These are phyloP conservation scores for Thuja plicata DNA, from an alignment of 83 land plant genomes.

Conservation along the genomic window DNA sequence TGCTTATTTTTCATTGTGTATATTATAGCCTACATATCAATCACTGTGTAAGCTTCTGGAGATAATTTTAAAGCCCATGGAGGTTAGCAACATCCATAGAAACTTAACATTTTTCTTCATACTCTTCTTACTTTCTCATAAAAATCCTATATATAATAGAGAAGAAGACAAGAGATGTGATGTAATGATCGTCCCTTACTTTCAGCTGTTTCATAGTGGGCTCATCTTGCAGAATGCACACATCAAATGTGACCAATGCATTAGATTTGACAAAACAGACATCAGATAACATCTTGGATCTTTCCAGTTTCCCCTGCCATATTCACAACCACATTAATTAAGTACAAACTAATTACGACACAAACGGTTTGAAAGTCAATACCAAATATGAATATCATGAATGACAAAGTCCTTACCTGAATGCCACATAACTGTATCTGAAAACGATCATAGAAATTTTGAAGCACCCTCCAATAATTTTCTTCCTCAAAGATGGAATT, in stretches of 20 bases:
- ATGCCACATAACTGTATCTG: conserved; percentile 30
- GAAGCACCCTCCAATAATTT: conserved; percentile 15
- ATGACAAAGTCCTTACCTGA: conserved; percentile 32
- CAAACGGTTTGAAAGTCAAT: not conserved
- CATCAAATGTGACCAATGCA: conserved; percentile 20
- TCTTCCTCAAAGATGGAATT: not conserved
- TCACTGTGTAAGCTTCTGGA: not conserved
- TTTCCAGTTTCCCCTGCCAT: conserved; percentile 39
- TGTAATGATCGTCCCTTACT: conserved; percentile 23
- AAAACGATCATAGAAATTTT: conserved; percentile 47
- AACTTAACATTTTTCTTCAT: not conserved
- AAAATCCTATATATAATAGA: not conserved
- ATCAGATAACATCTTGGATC: conserved; percentile 15
- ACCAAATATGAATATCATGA: not conserved
- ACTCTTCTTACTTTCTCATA: not conserved
- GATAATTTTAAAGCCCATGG: not conserved
- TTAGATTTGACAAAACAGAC: conserved; percentile 38
- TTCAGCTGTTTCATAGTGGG: conserved; percentile 38
- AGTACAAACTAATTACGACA: not conserved
- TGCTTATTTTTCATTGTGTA: not conserved
- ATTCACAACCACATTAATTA: not conserved
- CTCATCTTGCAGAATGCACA: conserved; percentile 59
- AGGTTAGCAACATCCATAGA: not conserved
- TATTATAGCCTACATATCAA: not conserved
- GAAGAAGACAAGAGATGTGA: not conserved